Base-by-base conservation (phyloP, 202 grass and related monocot genomes). In the Carex sylvatica region DNA sequence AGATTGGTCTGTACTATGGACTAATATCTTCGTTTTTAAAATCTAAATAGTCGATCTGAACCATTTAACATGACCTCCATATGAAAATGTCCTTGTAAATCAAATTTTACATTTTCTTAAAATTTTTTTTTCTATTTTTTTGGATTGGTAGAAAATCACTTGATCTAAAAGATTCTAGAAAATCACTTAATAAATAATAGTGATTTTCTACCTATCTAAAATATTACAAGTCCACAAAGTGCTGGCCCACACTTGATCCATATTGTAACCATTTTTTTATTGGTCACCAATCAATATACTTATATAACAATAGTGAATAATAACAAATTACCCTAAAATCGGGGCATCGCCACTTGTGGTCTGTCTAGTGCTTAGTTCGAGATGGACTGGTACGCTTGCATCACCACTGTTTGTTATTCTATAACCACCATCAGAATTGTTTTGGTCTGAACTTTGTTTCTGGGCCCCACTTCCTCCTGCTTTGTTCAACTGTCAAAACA, bases 351-450 rank as follows among this genome's bases (percentile, higher is more conserved):
- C 4, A 5, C n/a, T 22, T 66, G 40, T 82, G 44, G 24, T 65
- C 42, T 70, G 44, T 31, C 23, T 65, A 18, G 80, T 82, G 80
- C 80, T 67, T 82, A 82, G 56, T 82, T 82, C 62, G 6, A 82
- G 80, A 67, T 67, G 80, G 18, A 82, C 42, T 18, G 80, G 80
- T 55, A 82, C 61, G 6, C 61, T 82, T 36, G 80, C 80, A 70
- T 82, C 63, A 52, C 35, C 64, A 35, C 74, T 33, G 65, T 70
- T 46, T 67, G 52, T 67, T 28, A 67, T 49, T 82, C 61, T 54
- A 55, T 38, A 20, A 9, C 64, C 46, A 36, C 47, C 65, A 10
- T 49, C 26, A 38, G 49, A 16, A 82, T 6, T 77, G 16, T 58
- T 70, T 38, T 51, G 65, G 38, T 82, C 65, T 82, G 80, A 51